A percentile compares a stretch with the other conserved stretches of the same genome.
Evolutionary conservation across 441 rosid species (phyloP).

Genomic region (Erodium chrysanthum): DNA sequence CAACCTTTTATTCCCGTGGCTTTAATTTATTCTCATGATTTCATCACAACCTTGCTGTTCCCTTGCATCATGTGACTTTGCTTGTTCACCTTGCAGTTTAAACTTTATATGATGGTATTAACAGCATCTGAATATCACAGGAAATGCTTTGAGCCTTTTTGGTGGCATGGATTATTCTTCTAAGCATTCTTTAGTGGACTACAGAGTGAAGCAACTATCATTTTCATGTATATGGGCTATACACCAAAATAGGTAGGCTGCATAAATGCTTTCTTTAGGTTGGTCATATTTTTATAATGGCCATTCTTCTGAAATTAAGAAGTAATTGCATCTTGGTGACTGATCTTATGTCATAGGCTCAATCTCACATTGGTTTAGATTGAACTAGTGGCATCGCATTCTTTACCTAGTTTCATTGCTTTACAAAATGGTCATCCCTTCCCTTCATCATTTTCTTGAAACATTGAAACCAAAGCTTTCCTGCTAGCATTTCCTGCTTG

Average conservation of each 20-base stretch:
- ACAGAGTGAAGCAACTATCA: slow-evolving; percentile 64
- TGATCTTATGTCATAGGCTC: slow-evolving; percentile 2
- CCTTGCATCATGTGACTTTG: slow-evolving; percentile 1
- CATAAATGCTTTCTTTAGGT: slow-evolving; percentile 9
- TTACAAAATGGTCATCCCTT: neutral
- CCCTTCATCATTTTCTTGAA: slow-evolving; percentile 2
- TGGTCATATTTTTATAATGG: neutral
- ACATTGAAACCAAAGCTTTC: neutral
- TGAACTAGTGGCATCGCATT: neutral
- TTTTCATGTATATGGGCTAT: slow-evolving; percentile 68
- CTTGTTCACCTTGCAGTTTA: neutral
- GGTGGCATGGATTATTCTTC: slow-evolving; percentile 45
- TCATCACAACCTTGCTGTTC: slow-evolving; percentile 12
- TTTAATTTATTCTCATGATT: neutral
- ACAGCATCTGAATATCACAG: slow-evolving; percentile 34
- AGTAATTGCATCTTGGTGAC: slow-evolving; percentile 11
- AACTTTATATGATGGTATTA: slow-evolving; percentile 17
- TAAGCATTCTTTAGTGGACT: slow-evolving; percentile 53
- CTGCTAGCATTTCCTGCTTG: neutral
- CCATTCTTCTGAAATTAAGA: slow-evolving; percentile 14
- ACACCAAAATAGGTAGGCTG: slow-evolving; percentile 62
- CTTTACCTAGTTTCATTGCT: neutral
- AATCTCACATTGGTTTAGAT: neutral
- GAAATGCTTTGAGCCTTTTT: slow-evolving; percentile 55
- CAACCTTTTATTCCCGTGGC: neutral